Base-by-base conservation (phyloP, 176 grass and related monocot species). In the Tillandsia leiboldiana region DNA sequence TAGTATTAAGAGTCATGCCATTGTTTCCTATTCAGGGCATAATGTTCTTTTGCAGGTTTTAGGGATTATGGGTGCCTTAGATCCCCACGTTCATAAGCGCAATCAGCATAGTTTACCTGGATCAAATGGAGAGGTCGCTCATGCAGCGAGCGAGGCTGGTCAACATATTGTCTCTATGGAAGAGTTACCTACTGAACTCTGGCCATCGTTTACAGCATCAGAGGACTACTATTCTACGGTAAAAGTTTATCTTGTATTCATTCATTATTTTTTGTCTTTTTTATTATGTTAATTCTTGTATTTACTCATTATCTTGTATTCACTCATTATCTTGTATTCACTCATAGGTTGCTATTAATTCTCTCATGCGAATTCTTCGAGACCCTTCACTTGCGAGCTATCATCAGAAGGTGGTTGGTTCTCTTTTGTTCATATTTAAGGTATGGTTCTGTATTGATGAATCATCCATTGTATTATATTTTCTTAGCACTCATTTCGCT, bases 141-240 rank as follows among this genome's bases (percentile, higher is more conserved):
- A 79, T 48, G 80, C 86, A 59, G 80, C 94, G 50, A 79, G 87
- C 26, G 94, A 97, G 69, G 75, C 86, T 63, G 79, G 86, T 24
- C 94, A 97, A 53, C 94, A 92, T 90, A 87, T 97, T 69, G 89
- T 97, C 65, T 97, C 94, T 50, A 90, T 92, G 94, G 94, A 97
- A 83, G 94, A 97, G 74, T 64, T 82, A 33, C 94, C 94, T 2
- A 92, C 89, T 66, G 94, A 97, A 68, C 83, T 87, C 65, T 97
- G 89, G 94, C 89, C 94, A 79, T 92, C 94, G 57, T 97, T 97
- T 85, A 76, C 87, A 1, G 87, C 89, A 65, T 92, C 94, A 5
- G 94, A 97, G 71, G 94, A 97, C 78, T 97, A 97, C 69, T 97
- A 97, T 85, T 97, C 89, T 24, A 92, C 89, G 51, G 94, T 97